Evolutionary conservation across 805 yeast genomes (phyloP).

Genomic region (Kazachstania taianensis): DNA sequence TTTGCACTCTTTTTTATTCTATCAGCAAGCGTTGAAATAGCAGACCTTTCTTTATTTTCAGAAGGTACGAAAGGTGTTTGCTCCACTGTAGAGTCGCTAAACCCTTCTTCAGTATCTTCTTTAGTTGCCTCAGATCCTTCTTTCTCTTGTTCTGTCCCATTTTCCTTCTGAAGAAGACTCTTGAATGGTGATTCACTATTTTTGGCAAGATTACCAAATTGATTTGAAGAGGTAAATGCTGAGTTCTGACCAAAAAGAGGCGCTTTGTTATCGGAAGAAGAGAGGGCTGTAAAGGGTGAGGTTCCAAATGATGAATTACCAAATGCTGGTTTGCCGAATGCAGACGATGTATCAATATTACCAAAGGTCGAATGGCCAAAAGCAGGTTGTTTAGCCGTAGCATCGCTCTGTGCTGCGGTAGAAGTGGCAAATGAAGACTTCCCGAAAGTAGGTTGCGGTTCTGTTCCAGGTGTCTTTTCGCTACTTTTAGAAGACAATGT

Average conservation of each 20-base stretch:
- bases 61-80: conserved; percentile 11
- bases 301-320: conserved; percentile 1
- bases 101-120: conserved; percentile 3
- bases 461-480: conserved; percentile 15
- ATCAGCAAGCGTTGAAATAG: conserved; percentile 20
- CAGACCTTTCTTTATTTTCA: background rate
- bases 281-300: background rate
- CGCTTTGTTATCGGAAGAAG: background rate
- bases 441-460: too few relatives aligned
- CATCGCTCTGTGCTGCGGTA: too few relatives aligned
- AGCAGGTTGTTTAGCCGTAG: too few relatives aligned
- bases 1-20: conserved; percentile 23
- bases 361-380: conserved; percentile 21
- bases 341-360: conserved; percentile 8
- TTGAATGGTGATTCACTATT: conserved; percentile 5
- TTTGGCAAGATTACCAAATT: conserved; percentile 1
- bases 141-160: background rate
- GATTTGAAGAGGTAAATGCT: background rate
- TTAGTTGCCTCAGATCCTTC: conserved; percentile 2
- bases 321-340: conserved; percentile 8
- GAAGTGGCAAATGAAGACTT: too few relatives aligned
- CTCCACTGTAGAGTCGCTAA: conserved; percentile 19
- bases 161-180: conserved; percentile 7
- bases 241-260: conserved; percentile 1
- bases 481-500: conserved; percentile 21